Evolutionary conservation across 2,329 filamentous ascomycete genomes (phyloP), one percentile per base, ranked within the genome.

Genomic region (Ilyonectria robusta): DNA sequence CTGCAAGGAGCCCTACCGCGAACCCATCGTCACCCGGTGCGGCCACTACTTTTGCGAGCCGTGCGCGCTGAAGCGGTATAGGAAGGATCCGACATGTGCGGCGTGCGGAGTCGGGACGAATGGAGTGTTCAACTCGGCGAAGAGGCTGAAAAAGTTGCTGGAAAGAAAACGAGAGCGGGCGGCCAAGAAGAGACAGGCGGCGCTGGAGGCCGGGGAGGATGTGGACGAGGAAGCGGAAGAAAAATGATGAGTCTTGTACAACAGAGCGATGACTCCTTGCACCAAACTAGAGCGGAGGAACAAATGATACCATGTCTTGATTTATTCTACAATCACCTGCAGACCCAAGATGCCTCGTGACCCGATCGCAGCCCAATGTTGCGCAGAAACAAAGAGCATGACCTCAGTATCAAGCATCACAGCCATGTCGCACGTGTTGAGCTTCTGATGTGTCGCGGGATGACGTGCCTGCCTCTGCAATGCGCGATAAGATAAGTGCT

Each of bases 41-140:
- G 93, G 94, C 0, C 96, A 99, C 80, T 98, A 98, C 80, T 98
- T 98, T 78, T 99, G 96, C 78, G 93, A 98, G 80, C 86, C 88
- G 1, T 99, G 96, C 80, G 96, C 96, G 29, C 84, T 98, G 74
- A 90, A 93, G 78, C 84, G 95, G 71, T 98, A 98, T 78, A 87
- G 93, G 69, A 96, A 94, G 78, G 94, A 95, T 74, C 95, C 95
- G 4, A 90, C 89, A 3, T 98, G 96, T 80, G 94, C 93, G 2
- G 93, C 92, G 4, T 98, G 96, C 79, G 93, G 94, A 1, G 86
- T 91, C 1, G 93, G 94, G 6, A 98, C 95, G 0, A 91, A 92
- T 33, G 96, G 96, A 1, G 93, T 97, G 0, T 98, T 98, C 77
- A 97, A 97, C 78, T 88, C 89, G 4, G 94, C 95, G 1, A 97